Percentiles rank a stretch among this genome's conserved stretches.
These are phyloP conservation scores for Euclidium syriacum DNA, from an alignment of 345 rosid species.

Conservation along the genomic window DNA sequence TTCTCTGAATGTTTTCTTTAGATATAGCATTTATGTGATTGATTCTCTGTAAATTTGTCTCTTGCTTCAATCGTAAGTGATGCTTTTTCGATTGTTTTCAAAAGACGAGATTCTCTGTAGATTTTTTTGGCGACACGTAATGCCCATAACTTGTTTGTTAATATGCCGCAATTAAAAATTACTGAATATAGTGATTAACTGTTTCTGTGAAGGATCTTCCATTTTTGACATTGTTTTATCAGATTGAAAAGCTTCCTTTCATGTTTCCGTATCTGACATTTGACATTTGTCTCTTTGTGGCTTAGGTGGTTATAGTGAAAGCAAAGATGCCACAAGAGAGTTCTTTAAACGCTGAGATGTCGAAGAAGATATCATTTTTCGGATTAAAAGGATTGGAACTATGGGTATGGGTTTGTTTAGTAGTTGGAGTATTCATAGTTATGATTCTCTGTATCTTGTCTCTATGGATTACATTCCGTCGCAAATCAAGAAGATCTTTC, in stretches of 20 bases:
- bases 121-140: conserved; percentile 20
- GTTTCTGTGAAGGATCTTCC: neutral
- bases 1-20: neutral
- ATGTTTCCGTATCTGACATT: too few relatives aligned
- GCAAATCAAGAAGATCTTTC: conserved; percentile 54
- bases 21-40: conserved; percentile 4
- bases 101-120: conserved; percentile 17
- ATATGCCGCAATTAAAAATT: conserved; percentile 4
- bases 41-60: conserved; percentile 39
- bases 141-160: conserved; percentile 31
- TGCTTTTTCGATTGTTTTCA: conserved; percentile 35
- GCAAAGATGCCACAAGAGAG: conserved; percentile 61
- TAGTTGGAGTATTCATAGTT: conserved; percentile 70
- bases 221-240: neutral
- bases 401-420: conserved; percentile 83
- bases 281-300: too few relatives aligned
- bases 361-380: conserved; percentile 70
- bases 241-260: neutral
- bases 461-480: conserved; percentile 68
- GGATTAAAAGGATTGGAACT: conserved; percentile 87
- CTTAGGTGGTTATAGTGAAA: too few relatives aligned
- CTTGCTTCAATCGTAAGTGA: conserved; percentile 75
- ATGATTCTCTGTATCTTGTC: conserved; percentile 78
- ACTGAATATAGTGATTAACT: neutral
- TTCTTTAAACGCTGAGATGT: conserved; percentile 63